phyloP scores from a whole-genome alignment of 2,329 filamentous ascomycete genomes.

The Aspergillus transmontanensis region DNA sequence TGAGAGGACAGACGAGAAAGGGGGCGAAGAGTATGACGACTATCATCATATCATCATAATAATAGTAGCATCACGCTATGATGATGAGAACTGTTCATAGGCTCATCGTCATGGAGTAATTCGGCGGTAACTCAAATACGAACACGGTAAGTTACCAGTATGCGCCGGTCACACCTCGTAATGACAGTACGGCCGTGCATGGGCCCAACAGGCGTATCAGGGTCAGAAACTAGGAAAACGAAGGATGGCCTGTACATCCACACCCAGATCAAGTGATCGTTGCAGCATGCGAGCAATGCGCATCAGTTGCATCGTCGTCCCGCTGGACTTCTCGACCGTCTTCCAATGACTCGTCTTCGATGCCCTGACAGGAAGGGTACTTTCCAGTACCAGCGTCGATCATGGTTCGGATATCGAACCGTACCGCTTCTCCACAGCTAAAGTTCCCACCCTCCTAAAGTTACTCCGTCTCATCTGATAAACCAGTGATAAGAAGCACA shows the following conservation, averaged over 20 bases:
- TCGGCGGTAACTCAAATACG: conserved; percentile 32
- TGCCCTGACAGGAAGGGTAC: conserved; percentile 20
- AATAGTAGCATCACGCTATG: background rate
- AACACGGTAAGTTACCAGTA: conserved; percentile 33
- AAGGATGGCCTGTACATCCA: conserved; percentile 31
- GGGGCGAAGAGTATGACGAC: conserved; percentile 2
- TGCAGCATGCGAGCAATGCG: conserved; percentile 57
- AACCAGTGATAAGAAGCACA: conserved; percentile 4
- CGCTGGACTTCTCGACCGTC: conserved; percentile 5
- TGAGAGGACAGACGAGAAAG: background rate
- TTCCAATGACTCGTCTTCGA: conserved; percentile 26
- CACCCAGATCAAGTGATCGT: conserved; percentile 62
- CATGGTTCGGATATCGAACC: conserved; percentile 35
- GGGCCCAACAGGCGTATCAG: conserved; percentile 4
- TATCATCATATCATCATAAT: background rate
- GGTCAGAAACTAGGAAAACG: conserved; percentile 12
- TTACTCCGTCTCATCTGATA: conserved; percentile 5
- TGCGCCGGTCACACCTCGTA: conserved; percentile 24
- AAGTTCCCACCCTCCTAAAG: conserved; percentile 20
- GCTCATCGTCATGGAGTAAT: conserved; percentile 10
- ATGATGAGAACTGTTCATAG: conserved; percentile 14
- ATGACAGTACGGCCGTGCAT: conserved; percentile 19
- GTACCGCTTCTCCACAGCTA: conserved; percentile 31
- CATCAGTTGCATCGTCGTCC: conserved; percentile 31
- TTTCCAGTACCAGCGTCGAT: conserved; percentile 32